Percentiles rank a stretch among this genome's conserved stretches.
These are phyloP conservation scores for Jamesozyma rosinii DNA, from an alignment of 805 yeast species.

Conservation along the genomic window DNA sequence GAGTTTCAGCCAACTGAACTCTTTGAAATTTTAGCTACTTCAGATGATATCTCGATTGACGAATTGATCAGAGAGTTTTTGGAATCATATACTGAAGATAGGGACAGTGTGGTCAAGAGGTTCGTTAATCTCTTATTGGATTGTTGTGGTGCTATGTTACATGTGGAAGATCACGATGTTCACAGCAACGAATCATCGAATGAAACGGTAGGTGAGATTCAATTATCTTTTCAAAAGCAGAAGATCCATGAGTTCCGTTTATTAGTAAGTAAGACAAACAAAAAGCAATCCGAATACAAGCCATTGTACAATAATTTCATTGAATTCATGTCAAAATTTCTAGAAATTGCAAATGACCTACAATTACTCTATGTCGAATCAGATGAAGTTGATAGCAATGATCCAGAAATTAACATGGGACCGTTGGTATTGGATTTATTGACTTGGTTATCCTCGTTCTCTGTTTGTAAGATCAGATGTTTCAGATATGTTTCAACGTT, in stretches of 20 bases:
- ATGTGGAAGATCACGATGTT: slow-evolving; percentile 68
- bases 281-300: slow-evolving; percentile 33
- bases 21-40: slow-evolving; percentile 42
- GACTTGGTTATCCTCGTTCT: slow-evolving; percentile 68
- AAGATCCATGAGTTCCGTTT: slow-evolving; percentile 63
- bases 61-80: slow-evolving; percentile 53
- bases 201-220: slow-evolving; percentile 66
- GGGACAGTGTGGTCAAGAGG: slow-evolving; percentile 45
- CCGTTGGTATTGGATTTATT: slow-evolving; percentile 40
- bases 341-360: slow-evolving; percentile 48
- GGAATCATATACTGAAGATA: slow-evolving; percentile 38
- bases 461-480: slow-evolving; percentile 61
- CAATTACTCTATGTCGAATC: slow-evolving; percentile 44
- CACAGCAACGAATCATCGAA: slow-evolving; percentile 57
- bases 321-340: slow-evolving; percentile 46
- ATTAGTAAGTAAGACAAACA: slow-evolving; percentile 40
- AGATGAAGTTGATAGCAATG: slow-evolving; percentile 22
- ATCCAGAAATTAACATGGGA: slow-evolving; percentile 25
- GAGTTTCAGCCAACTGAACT: slow-evolving; percentile 40
- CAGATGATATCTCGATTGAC: slow-evolving; percentile 40
- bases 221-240: slow-evolving; percentile 51
- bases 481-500: slow-evolving; percentile 60
- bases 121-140: slow-evolving; percentile 62
- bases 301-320: slow-evolving; percentile 44
- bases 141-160: slow-evolving; percentile 60